phyloP scores from a whole-genome alignment of 2,329 filamentous ascomycete species.

The Chaetomium strumarium region DNA sequence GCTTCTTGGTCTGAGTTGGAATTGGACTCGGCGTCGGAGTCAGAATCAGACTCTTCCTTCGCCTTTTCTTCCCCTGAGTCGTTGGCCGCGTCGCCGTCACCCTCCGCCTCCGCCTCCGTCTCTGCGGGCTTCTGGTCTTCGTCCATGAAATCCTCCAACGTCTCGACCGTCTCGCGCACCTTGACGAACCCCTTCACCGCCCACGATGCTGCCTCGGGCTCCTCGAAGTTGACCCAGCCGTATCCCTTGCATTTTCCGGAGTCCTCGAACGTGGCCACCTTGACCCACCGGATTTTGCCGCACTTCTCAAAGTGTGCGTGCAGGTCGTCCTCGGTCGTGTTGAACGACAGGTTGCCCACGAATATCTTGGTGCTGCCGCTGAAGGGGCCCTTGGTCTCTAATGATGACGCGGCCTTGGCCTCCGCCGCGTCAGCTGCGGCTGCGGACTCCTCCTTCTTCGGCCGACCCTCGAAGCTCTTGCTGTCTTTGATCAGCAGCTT shows the following conservation, averaged over 20 bases:
- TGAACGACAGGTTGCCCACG: constrained; percentile 82
- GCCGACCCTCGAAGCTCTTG: constrained; percentile 84
- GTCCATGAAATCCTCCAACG: constrained; percentile 55
- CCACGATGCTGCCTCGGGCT: constrained; percentile 65
- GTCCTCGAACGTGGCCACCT: constrained; percentile 93
- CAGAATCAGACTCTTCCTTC: constrained; percentile 23
- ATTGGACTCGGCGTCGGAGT: too few species aligned
- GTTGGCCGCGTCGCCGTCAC: constrained; percentile 38
- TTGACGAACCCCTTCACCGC: constrained; percentile 78
- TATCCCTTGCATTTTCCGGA: constrained; percentile 97
- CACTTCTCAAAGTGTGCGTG: constrained; percentile 78
- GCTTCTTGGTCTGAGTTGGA: constrained; percentile 18
- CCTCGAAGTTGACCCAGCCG: constrained; percentile 88
- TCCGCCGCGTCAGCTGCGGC: constrained; percentile 22
- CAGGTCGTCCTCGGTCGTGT: constrained; percentile 74
- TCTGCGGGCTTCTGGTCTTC: constrained; percentile 43
- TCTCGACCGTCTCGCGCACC: constrained; percentile 59
- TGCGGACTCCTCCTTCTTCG: constrained; percentile 53
- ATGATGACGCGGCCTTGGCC: constrained; percentile 28
- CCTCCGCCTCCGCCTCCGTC: constrained; percentile 30
- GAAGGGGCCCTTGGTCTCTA: constrained; percentile 23
- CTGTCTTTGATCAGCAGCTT: constrained; percentile 89
- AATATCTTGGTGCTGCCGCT: constrained; percentile 67
- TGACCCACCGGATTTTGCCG: constrained; percentile 73
- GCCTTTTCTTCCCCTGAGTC: constrained; percentile 31